phyloP scores from a whole-genome alignment of 2,329 filamentous ascomycete genomes.

The Verruconis gallopava region DNA sequence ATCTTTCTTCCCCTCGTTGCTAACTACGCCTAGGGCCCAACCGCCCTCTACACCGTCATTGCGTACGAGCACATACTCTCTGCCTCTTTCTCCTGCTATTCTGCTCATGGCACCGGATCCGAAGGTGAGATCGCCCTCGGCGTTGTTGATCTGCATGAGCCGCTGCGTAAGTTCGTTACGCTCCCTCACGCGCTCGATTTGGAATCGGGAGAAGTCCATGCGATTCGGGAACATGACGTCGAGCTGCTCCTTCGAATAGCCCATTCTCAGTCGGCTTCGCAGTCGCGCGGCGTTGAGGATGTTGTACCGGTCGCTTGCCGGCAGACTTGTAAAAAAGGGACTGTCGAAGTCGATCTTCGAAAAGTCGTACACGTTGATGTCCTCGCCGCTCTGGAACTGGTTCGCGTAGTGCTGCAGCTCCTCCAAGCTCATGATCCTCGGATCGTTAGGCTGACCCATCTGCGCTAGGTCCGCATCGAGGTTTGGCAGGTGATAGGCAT shows the following conservation, averaged over 20 bases:
- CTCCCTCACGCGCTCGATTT: slow-evolving; percentile 87
- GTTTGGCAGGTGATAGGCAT: slow-evolving; percentile 90
- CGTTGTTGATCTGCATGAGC: slow-evolving; percentile 86
- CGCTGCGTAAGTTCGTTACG: slow-evolving; percentile 89
- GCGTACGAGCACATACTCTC: slow-evolving; percentile 92
- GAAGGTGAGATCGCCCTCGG: slow-evolving; percentile 64
- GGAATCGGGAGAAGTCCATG: slow-evolving; percentile 93
- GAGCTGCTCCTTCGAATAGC: slow-evolving; percentile 88
- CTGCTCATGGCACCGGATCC: slow-evolving; percentile 45
- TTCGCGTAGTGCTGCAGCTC: slow-evolving; percentile 88
- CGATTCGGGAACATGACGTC: slow-evolving; percentile 94
- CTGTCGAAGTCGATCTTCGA: slow-evolving; percentile 97
- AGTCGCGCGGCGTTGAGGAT: slow-evolving; percentile 89
- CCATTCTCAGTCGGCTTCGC: slow-evolving; percentile 83
- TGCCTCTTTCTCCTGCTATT: slow-evolving; percentile 72
- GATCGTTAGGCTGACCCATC: slow-evolving; percentile 85
- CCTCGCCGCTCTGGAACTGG: slow-evolving; percentile 84
- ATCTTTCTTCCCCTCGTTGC: slow-evolving; percentile 64
- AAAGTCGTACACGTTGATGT: slow-evolving; percentile 80
- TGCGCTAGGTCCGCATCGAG: slow-evolving; percentile 63
- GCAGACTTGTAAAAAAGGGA: slow-evolving; percentile 85
- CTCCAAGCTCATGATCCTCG: slow-evolving; percentile 88
- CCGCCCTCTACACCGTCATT: slow-evolving; percentile 91
- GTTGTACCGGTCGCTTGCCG: slow-evolving; percentile 85
- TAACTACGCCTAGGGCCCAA: slow-evolving; percentile 90